phyloP scores from a whole-genome alignment of 2,329 filamentous ascomycete species.

The Teratosphaeriaceae sp. region DNA sequence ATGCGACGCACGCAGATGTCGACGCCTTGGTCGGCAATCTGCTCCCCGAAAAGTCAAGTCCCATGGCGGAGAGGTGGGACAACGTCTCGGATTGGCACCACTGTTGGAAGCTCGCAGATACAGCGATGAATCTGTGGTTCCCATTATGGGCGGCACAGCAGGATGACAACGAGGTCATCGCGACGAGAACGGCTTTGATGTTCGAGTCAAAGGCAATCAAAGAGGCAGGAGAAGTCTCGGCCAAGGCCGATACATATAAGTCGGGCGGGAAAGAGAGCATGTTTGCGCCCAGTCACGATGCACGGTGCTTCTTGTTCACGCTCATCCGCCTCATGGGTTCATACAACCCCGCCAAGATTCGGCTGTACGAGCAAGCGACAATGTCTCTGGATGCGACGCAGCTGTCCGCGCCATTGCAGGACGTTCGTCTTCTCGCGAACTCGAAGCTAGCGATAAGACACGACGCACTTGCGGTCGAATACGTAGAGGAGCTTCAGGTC shows the following conservation, averaged over 20 bases:
- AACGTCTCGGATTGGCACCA: constrained; percentile 1
- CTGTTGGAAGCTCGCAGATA: constrained; percentile 15
- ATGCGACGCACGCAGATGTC: constrained; percentile 6
- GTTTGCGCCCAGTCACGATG: no score
- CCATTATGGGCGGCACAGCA: constrained; percentile 12
- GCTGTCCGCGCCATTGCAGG: no score
- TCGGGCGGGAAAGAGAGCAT: no score
- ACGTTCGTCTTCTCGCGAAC: no score
- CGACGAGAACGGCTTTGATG: neutral
- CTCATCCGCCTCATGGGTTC: no score
- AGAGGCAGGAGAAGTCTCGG: neutral
- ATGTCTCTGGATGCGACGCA: no score
- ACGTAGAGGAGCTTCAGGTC: no score
- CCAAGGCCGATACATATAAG: neutral
- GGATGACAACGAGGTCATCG: neutral
- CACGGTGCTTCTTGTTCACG: no score
- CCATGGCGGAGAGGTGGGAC: neutral
- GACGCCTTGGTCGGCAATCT: neutral
- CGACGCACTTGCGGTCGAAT: no score
- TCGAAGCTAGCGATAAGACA: no score
- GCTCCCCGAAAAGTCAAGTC: neutral
- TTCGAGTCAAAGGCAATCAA: neutral
- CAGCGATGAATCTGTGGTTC: constrained; percentile 15
- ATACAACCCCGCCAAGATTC: no score
- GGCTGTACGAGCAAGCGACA: no score